These are phyloP conservation scores for Thecaphora thlaspeos DNA, from an alignment of 1,284 basidiomycete species.

Conservation along the genomic window DNA sequence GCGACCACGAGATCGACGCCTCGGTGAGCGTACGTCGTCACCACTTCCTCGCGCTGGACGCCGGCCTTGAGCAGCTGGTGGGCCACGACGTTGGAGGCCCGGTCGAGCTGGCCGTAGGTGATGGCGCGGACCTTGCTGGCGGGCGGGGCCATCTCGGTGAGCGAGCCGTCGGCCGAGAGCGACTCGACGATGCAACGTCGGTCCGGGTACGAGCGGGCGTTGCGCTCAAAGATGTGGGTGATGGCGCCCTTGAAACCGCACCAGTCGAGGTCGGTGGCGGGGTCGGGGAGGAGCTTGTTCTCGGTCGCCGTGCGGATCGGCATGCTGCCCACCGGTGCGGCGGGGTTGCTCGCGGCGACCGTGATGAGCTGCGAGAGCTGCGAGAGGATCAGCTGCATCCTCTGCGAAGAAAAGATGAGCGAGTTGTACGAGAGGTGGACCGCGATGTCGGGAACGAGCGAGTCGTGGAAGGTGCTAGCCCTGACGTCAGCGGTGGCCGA, in stretches of 20 bases:
- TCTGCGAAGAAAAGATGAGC: slow-evolving; percentile 78
- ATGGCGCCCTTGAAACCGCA: slow-evolving; percentile 93
- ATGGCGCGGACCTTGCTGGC: slow-evolving; percentile 66
- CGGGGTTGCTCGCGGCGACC: slow-evolving; percentile 65
- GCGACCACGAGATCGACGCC: slow-evolving; percentile 96
- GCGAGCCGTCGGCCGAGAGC: slow-evolving; percentile 60
- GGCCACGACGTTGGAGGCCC: slow-evolving; percentile 83
- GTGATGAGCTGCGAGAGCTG: slow-evolving; percentile 80
- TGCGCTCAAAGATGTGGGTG: slow-evolving; percentile 67
- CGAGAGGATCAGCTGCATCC: slow-evolving; percentile 77
- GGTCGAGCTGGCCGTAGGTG: slow-evolving; percentile 78
- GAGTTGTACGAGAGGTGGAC: slow-evolving; percentile 91
- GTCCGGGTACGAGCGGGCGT: slow-evolving; percentile 49
- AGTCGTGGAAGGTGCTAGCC: slow-evolving; percentile 24
- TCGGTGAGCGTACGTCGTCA: slow-evolving; percentile 97
- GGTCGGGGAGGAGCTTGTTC: slow-evolving; percentile 75
- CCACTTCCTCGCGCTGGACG: slow-evolving; percentile 88
- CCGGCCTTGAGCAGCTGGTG: slow-evolving; percentile 85
- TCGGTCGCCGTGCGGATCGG: slow-evolving; percentile 65
- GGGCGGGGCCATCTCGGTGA: slow-evolving; percentile 67
- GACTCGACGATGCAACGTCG: slow-evolving; percentile 60
- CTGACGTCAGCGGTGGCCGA: slow-evolving; percentile 6
- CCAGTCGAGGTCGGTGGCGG: slow-evolving; percentile 87
- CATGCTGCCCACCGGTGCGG: slow-evolving; percentile 50
- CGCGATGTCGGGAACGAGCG: slow-evolving; percentile 67